These are phyloP conservation scores for Lachnellula cervina DNA, from an alignment of 2,329 filamentous ascomycete species.

Conservation along the genomic window DNA sequence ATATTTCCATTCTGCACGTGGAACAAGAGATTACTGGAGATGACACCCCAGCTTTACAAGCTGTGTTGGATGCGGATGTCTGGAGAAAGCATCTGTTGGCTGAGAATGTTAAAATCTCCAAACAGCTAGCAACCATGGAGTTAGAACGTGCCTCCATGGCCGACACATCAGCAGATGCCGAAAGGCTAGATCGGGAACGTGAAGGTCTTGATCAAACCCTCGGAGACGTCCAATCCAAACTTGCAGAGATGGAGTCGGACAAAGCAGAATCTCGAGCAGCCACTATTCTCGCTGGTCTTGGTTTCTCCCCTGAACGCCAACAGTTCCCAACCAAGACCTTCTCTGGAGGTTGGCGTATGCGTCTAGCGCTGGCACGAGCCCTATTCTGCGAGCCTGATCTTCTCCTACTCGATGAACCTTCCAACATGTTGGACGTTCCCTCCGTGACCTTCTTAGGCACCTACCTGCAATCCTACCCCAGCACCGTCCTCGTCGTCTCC, in stretches of 20 bases:
- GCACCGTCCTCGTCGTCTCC: constrained; percentile 91
- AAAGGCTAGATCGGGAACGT: constrained; percentile 76
- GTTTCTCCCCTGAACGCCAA: constrained; percentile 90
- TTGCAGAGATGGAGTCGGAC: constrained; percentile 98
- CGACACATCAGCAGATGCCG: constrained; percentile 87
- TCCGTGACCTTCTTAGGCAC: constrained; percentile 97
- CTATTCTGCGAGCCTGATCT: constrained; percentile 98
- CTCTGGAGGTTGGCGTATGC: constrained; percentile 99
- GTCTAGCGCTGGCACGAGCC: constrained; percentile 86
- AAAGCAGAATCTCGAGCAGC: constrained; percentile 94
- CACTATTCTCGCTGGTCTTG: constrained; percentile 92
- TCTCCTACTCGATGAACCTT: constrained; percentile 94
- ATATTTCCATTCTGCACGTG: constrained; percentile 98
- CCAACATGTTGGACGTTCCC: constrained; percentile 99
- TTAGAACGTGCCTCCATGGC: constrained; percentile 72
- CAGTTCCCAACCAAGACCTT: constrained; percentile 94
- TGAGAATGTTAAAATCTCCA: constrained; percentile 82
- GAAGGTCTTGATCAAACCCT: constrained; percentile 88
- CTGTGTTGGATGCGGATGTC: constrained; percentile 93
- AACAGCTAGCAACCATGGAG: constrained; percentile 73
- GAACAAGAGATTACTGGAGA: constrained; percentile 98
- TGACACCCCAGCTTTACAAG: constrained; percentile 90
- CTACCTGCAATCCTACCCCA: constrained; percentile 90
- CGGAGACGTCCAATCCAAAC: constrained; percentile 83
- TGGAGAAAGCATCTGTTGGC: constrained; percentile 93